Conservation (phyloP, 2,329 filamentous ascomycete species). For the Aspergillus ochraceus region DNA sequence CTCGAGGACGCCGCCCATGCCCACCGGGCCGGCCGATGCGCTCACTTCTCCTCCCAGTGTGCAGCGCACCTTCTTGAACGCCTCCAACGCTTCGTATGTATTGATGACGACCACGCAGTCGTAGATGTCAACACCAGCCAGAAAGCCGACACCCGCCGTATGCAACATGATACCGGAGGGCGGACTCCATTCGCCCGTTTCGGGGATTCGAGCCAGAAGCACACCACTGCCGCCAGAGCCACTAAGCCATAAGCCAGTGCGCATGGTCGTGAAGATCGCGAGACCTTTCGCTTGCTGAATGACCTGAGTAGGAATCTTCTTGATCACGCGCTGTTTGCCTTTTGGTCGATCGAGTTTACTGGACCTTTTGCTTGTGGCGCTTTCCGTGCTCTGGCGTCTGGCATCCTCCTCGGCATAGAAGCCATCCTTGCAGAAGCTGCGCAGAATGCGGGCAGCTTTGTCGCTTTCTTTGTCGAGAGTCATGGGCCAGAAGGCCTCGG, state of each 20-base stretch:
- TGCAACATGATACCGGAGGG: constrained; percentile 90
- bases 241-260: constrained; percentile 86
- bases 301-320: constrained; percentile 83
- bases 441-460: constrained; percentile 84
- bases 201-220: constrained; percentile 72
- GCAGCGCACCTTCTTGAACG: constrained; percentile 75
- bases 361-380: constrained; percentile 20
- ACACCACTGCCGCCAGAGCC: constrained; percentile 89
- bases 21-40: constrained; percentile 73
- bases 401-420: constrained; percentile 64
- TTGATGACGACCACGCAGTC: constrained; percentile 95
- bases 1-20: constrained; percentile 72
- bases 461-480: constrained; percentile 86
- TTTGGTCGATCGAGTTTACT: constrained; percentile 55
- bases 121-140: constrained; percentile 91
- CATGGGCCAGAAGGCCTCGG: constrained; percentile 82
- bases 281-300: constrained; percentile 87
- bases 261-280: constrained; percentile 94
- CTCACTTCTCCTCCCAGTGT: constrained; percentile 81
- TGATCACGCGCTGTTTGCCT: constrained; percentile 64
- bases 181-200: constrained; percentile 86
- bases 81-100: constrained; percentile 77
- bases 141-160: constrained; percentile 82
- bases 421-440: constrained; percentile 83
- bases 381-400: constrained; percentile 38